Base-by-base conservation (phyloP, 2,329 filamentous ascomycete species). In the Corinectria fuckeliana region DNA sequence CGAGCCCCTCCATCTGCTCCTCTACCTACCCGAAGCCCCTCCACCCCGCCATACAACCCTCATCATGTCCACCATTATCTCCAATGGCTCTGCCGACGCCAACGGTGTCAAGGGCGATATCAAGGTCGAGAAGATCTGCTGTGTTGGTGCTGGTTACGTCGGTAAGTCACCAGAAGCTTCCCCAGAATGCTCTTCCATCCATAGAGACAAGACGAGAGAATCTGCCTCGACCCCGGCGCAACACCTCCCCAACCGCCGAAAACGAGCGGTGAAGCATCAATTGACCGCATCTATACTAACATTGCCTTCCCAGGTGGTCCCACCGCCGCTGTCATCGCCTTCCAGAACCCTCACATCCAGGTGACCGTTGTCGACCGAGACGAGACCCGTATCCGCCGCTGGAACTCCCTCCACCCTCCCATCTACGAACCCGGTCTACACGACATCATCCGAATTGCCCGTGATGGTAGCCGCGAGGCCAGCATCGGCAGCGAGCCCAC, bases 341-440 rank as follows among this genome's bases (percentile, higher is more conserved):
- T 87, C 69, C 85, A 91, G 65, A 92, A 92, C 73, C 90, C 90
- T 2, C 76, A 87, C 54, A 83, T 92, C 66, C 81, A 81, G 47
- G 88, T 93, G 38, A 91, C 87, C 18, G 90, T 93, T n/a, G 87
- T 93, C 32, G 91, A 93, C 72, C 80, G 85, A 60, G 88, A 91
- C 71, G 80, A 80, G 50, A 76, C 74, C 36, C 85, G 90, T 44
- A 91, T 93, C 62, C 82, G 81, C 49, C 83, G 85, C 60, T 94
- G 91, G 91, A 89, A 91, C 68, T 91, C 90, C 1, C 80, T 82
- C 42, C 83, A 89, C 63, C 84, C 92, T 14, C 91, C 91, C 41
- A 91, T 93, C 62, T 89, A 91, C 75, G 91, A 94, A 75, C 88
- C 89, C 0, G 89, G 88, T 10, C 80, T 94, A 23, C 78, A 83